Evolutionary conservation across 2,329 filamentous ascomycete genomes (phyloP).

Genomic region (Xylariomycetidae sp.): DNA sequence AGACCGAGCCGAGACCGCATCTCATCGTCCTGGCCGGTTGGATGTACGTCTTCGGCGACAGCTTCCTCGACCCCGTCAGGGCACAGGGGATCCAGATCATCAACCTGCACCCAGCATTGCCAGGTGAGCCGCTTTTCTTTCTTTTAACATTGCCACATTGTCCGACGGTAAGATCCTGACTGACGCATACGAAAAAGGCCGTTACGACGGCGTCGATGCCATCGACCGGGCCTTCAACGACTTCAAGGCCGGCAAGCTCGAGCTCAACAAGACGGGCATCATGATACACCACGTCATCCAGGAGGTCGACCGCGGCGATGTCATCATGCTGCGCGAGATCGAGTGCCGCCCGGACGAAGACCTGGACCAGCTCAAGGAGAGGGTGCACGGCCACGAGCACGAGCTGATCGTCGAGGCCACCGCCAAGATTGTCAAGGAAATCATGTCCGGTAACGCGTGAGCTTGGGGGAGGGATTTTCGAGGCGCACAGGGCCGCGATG

Average conservation of each 20-base stretch:
- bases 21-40: slow-evolving; percentile 79
- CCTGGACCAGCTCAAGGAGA: slow-evolving; percentile 53
- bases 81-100: slow-evolving; percentile 63
- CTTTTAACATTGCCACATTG: too few species aligned
- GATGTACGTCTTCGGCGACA: slow-evolving; percentile 74
- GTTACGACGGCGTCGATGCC: slow-evolving; percentile 65
- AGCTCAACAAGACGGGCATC: slow-evolving; percentile 61
- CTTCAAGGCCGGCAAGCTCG: slow-evolving; percentile 50
- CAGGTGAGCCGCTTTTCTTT: slow-evolving; percentile 17
- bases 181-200: too few species aligned
- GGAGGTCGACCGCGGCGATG: slow-evolving; percentile 66
- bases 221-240: slow-evolving; percentile 65
- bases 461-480: too few species aligned
- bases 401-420: slow-evolving; percentile 74
- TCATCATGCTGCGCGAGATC: slow-evolving; percentile 60
- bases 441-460: too few species aligned
- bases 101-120: slow-evolving; percentile 74
- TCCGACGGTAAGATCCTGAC: too few species aligned
- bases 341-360: slow-evolving; percentile 51
- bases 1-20: slow-evolving; percentile 58
- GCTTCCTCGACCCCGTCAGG: slow-evolving; percentile 66
- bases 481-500: too few species aligned
- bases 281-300: slow-evolving; percentile 70
- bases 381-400: slow-evolving; percentile 75
- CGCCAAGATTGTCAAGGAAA: slow-evolving; percentile 22